Conservation (phyloP, 1,139 yeast genomes). For the Yamadazyma sp. region DNA sequence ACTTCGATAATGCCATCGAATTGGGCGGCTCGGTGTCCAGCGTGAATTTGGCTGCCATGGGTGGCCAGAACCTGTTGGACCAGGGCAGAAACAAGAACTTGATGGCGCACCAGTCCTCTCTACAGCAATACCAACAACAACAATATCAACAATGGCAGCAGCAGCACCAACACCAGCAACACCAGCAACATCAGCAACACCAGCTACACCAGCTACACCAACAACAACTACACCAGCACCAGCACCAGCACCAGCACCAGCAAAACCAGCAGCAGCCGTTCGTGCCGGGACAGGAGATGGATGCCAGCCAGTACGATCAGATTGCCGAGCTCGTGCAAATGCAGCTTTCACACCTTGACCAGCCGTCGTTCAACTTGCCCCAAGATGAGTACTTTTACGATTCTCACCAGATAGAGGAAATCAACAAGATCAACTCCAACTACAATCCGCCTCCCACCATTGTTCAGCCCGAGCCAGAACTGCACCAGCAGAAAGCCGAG, state of each 20-base stretch:
- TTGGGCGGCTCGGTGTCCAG: slow-evolving; percentile 44
- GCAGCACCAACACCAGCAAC: slow-evolving; percentile 7
- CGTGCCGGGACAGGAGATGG: slow-evolving; percentile 4
- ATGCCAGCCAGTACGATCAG: slow-evolving; percentile 12
- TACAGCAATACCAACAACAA: slow-evolving; percentile 8
- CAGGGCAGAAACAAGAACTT: neutral
- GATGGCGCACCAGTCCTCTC: slow-evolving; percentile 3
- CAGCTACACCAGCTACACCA: neutral
- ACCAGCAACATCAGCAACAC: neutral
- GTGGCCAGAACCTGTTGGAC: neutral
- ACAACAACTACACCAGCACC: neutral
- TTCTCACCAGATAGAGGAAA: slow-evolving; percentile 17
- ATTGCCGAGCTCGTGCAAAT: slow-evolving; percentile 10
- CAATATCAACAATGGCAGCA: slow-evolving; percentile 5
- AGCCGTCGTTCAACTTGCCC: slow-evolving; percentile 1
- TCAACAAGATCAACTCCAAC: slow-evolving; percentile 24
- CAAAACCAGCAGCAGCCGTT: neutral
- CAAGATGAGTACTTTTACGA: slow-evolving; percentile 11
- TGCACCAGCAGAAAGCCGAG: neutral
- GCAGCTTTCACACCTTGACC: slow-evolving; percentile 8
- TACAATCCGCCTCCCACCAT: slow-evolving; percentile 33
- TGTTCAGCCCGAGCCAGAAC: slow-evolving; percentile 12
- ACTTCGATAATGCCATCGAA: slow-evolving; percentile 37
- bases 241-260: slow-evolving; percentile 3
- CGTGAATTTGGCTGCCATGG: slow-evolving; percentile 27